Evolutionary conservation across 176 grass and related monocot genomes (phyloP), one percentile per base, ranked within the genome.

Genomic region (Oryza officinalis): DNA sequence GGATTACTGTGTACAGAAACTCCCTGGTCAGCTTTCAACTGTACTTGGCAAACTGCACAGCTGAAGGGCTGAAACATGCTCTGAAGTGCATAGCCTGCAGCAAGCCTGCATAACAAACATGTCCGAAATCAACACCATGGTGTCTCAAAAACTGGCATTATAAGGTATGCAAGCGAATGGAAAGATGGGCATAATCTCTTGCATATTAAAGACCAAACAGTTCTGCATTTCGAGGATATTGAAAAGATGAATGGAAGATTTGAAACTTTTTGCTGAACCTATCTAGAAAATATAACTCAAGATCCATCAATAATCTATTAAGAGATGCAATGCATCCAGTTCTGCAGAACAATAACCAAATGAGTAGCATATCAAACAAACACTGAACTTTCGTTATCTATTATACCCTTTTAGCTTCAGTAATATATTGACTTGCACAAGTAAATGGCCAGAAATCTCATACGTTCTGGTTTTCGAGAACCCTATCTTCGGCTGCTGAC

Each of bases 1-100:
- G 93, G 87, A 83, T 86, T 86, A 5, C 75, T 71, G 69, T 94
- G 91, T 75, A 99, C 66, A 2, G 96, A 99, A 90, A 94, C 83
- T 27, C 91, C 89, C 79, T 99, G 85, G 15, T 80, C 86, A 67
- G 67, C 33, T 73, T 87, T 87, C 88, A 99, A 75, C 81, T 75
- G 84, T 68, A 81, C 50, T 74, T 92, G 87, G 79, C 93, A 99
- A 78, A 99, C 78, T 23, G 96, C 91, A 86, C 96, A 99, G 60
- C 87, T 82, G 65, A 91, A 94, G 54, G 87, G 81, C 46, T 75
- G 91, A 91, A 99, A 96, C 84, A 96, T 64, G 76, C 89, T 94
- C 75, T 86, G 85, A 33, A 99, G 87, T 17, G 91, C 85, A 67
- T 89, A 91, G 77, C 85, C 96, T 23, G 87, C 86, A 61, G 87